A percentile compares a stretch with the other conserved stretches of the same genome.
phyloP scores from a whole-genome alignment of 345 rosid species.

The Clausena lansium region DNA sequence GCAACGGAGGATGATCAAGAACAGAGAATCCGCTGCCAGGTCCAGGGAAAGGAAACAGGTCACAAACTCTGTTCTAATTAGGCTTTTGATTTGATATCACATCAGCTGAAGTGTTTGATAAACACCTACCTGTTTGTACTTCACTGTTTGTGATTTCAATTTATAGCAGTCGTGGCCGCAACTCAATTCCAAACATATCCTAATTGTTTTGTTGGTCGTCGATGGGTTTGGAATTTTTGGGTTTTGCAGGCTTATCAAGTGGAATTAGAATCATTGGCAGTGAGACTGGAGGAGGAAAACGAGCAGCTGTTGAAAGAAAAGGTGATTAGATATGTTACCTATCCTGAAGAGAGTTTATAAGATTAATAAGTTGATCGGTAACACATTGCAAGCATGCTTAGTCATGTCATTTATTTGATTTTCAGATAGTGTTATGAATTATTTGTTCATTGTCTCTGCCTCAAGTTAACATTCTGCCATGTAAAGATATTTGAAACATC shows the following conservation, averaged over 20 bases:
- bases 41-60: constrained; percentile 97
- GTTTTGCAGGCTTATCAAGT: constrained; percentile 74
- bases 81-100: not conserved
- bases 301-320: constrained; percentile 68
- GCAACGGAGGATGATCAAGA: constrained; percentile 97
- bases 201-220: not conserved
- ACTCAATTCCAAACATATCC: not conserved
- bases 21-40: constrained; percentile 94
- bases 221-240: not conserved
- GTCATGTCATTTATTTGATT: not conserved
- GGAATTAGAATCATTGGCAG: constrained; percentile 75
- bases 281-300: constrained; percentile 74
- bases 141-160: not conserved
- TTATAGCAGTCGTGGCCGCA: not conserved
- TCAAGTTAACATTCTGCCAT: not conserved
- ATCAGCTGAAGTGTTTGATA: not conserved
- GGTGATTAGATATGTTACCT: constrained; percentile 29
- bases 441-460: not conserved
- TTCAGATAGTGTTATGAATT: not conserved
- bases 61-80: not conserved
- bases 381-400: not conserved
- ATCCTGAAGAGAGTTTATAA: not conserved
- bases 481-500: not conserved
- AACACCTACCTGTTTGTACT: not conserved
- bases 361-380: not conserved